A percentile compares a stretch with the other conserved stretches of the same genome.
Conservation (phyloP, 179 eudicot species). For the Nepenthes alata region DNA sequence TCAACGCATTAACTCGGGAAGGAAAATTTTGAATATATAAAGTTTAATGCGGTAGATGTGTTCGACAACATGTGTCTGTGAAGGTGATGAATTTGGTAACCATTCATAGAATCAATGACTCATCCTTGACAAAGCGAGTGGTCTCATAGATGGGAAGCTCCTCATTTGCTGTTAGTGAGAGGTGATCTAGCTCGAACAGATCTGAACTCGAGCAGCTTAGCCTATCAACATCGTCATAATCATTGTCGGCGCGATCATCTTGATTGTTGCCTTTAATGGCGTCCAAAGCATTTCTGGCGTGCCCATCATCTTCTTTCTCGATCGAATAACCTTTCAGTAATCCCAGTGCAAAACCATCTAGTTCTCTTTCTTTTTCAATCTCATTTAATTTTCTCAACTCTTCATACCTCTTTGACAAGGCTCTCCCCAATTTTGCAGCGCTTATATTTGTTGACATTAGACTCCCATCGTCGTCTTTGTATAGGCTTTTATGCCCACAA, state of each 20-base stretch:
- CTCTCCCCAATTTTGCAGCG: neutral
- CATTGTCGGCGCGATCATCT: slow-evolving; percentile 4
- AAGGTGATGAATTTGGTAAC: too few species aligned
- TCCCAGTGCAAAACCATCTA: slow-evolving; percentile 25
- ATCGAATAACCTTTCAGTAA: slow-evolving; percentile 23
- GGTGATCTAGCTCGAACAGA: slow-evolving; percentile 73
- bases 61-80: too few species aligned
- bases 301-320: slow-evolving; percentile 9
- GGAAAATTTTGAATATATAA: too few species aligned
- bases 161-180: slow-evolving; percentile 33
- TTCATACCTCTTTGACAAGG: slow-evolving; percentile 16
- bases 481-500: slow-evolving; percentile 24
- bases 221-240: slow-evolving; percentile 30
- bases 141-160: slow-evolving; percentile 75
- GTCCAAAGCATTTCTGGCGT: slow-evolving; percentile 8
- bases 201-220: slow-evolving; percentile 74
- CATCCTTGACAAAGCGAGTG: slow-evolving; percentile 21
- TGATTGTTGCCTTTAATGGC: slow-evolving; percentile 5
- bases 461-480: slow-evolving; percentile 2
- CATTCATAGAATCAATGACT: neutral
- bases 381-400: slow-evolving; percentile 15
- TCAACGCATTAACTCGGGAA: too few species aligned
- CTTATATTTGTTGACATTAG: neutral
- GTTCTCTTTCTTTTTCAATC: slow-evolving; percentile 10
- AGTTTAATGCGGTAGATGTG: too few species aligned